Conservation (phyloP, 805 yeast species). For the Hanseniaspora lachancei region DNA sequence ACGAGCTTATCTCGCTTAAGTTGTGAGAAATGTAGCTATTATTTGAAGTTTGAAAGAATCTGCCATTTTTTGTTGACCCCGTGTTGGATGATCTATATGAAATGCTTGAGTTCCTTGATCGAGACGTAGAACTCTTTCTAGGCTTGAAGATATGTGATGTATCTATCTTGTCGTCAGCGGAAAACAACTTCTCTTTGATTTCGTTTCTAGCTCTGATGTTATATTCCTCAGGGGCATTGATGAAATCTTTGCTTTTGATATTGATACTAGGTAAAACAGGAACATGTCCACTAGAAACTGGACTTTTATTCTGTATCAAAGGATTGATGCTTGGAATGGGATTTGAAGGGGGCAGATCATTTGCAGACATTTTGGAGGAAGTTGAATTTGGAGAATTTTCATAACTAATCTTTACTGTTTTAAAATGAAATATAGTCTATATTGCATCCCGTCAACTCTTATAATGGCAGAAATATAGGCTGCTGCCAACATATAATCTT, state of each 20-base stretch:
- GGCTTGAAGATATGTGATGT: slow-evolving; percentile 1
- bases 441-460: no score
- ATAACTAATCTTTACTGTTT: no score
- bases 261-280: slow-evolving; percentile 1
- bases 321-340: slow-evolving; percentile 2
- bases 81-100: neutral
- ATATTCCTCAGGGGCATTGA: slow-evolving; percentile 27
- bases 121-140: neutral
- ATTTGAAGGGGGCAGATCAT: neutral
- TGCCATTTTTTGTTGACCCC: neutral
- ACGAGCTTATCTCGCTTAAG: slow-evolving; percentile 7
- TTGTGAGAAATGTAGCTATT: slow-evolving; percentile 6
- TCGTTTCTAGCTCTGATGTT: slow-evolving; percentile 27
- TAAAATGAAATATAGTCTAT: no score
- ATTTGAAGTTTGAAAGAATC: slow-evolving; percentile 6
- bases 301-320: neutral
- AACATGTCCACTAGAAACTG: neutral
- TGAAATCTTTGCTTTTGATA: slow-evolving; percentile 17
- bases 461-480: no score
- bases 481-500: no score
- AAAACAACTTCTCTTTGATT: slow-evolving; percentile 23
- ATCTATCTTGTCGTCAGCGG: neutral
- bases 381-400: no score
- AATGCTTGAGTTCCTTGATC: neutral
- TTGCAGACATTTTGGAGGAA: neutral